Percentiles rank a stretch among this genome's conserved stretches.
Conservation (phyloP, 2,329 filamentous ascomycete genomes). For the Phyllosticta paracitricarpa region DNA sequence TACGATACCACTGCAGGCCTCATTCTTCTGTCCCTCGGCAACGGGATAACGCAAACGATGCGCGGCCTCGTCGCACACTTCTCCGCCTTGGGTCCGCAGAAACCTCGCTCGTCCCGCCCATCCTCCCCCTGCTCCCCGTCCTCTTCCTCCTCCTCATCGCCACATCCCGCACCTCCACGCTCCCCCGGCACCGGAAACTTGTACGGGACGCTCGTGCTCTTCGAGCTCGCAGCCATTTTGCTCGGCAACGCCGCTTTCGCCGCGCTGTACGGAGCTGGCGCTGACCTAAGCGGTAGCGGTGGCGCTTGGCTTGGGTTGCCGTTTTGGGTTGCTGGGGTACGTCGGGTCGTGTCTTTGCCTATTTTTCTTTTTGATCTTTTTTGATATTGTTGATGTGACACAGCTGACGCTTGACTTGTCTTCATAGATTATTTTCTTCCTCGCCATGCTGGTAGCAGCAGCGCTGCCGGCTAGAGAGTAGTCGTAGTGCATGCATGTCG, state of each 20-base stretch:
- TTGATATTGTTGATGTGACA: background rate
- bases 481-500: too few relatives aligned
- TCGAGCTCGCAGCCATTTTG: slow-evolving; percentile 2
- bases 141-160: background rate
- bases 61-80: slow-evolving; percentile 6
- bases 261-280: background rate
- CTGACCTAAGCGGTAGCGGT: background rate
- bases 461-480: background rate
- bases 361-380: background rate
- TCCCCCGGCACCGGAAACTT: background rate
- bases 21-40: background rate
- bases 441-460: background rate
- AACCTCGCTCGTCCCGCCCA: background rate
- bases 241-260: slow-evolving; percentile 5
- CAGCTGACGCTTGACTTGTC: background rate
- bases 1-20: background rate
- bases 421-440: slow-evolving; percentile 1
- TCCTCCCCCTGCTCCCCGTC: too few relatives aligned
- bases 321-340: slow-evolving; percentile 6
- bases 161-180: background rate
- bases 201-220: slow-evolving; percentile 1
- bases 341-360: background rate
- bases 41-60: slow-evolving; percentile 8
- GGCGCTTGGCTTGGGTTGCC: slow-evolving; percentile 3
- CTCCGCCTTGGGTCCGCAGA: background rate